Evolutionary conservation across 2,329 filamentous ascomycete species (phyloP), one percentile per base, ranked within the genome.

Genomic region (Xylaria multiplex): DNA sequence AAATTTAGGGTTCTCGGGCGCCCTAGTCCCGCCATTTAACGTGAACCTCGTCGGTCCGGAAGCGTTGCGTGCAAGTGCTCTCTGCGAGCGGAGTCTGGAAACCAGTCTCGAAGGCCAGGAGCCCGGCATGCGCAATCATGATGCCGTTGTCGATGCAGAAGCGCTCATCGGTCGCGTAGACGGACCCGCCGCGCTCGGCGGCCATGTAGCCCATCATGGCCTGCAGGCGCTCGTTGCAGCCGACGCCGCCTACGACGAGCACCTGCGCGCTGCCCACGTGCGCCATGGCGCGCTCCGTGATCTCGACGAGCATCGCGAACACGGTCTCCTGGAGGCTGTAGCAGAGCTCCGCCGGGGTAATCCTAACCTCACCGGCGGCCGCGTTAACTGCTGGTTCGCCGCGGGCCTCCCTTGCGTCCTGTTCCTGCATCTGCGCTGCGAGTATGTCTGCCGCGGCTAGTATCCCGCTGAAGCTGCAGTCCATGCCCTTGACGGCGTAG

Each of bases 131-230:
- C 1, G 96, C 96, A 81, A 99, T 99, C 96, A 99, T 99, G 77
- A 99, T 98, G 55, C 96, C 96, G 75, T 99, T 99, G 80, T 99
- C 96, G 73, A 99, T 99, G 78, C 96, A 99, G 78, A 97, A 99
- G 52, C 96, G 86, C 83, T 99, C 96, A 77, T 99, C 96, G 0
- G 95, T 98, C 27, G 96, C 94, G 80, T 92, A 97, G 3, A 98
- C 93, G 74, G 89, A 94, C 3, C 96, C 96, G 59, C 93, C 93
- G 43, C 96, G 84, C 78, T 97, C 94, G 50, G 84, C 84, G 16
- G 94, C 95, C 96, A 99, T 99, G 53, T 91, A 84, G 16, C 93
- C 94, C 96, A 99, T 99, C 96, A 99, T 99, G 74, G 97, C 89
- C 82, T 99, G 96, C 71, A 99, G 78, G 3, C 96, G 87, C 81